Evolutionary conservation across 163 green algal species (phyloP).

Genomic region (Prototheca wickerhamii): DNA sequence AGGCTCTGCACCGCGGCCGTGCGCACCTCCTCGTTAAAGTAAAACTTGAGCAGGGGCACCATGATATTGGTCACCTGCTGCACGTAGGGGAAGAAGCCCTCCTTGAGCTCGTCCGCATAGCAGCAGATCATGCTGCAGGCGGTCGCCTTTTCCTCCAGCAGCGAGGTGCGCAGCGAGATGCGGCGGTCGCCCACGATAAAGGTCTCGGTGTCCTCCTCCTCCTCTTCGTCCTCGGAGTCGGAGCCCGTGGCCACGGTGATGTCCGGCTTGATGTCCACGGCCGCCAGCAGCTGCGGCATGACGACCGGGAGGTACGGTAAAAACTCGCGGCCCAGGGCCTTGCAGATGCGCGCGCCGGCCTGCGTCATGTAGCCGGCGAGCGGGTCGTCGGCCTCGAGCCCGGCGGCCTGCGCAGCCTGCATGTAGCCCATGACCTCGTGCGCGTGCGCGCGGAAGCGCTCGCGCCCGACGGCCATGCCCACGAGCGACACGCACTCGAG

Average conservation of each 20-base stretch:
- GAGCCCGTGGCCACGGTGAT: constrained; percentile 56
- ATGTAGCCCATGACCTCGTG: constrained; percentile 80
- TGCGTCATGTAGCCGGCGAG: constrained; percentile 90
- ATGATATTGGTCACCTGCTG: constrained; percentile 77
- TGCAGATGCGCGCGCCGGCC: constrained; percentile 92
- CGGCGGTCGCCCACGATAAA: constrained; percentile 47
- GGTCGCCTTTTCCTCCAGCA: constrained; percentile 93
- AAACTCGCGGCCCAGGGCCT: constrained; percentile 90
- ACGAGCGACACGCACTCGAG: constrained; percentile 98
- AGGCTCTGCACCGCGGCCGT: constrained; percentile 52
- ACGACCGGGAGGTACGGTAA: constrained; percentile 84
- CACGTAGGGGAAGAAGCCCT: constrained; percentile 85
- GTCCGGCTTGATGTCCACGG: constrained; percentile 70
- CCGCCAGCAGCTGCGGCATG: constrained; percentile 85
- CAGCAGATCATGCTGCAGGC: constrained; percentile 96
- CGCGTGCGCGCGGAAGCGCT: constrained; percentile 81
- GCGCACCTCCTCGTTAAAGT: constrained; percentile 95
- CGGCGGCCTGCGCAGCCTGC: constrained; percentile 40
- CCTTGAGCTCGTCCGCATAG: constrained; percentile 93
- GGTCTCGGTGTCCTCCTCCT: constrained; percentile 30
- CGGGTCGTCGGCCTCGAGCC: constrained; percentile 84
- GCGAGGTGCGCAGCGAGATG: constrained; percentile 62
- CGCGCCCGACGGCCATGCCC: constrained; percentile 92
- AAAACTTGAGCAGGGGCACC: constrained; percentile 90
- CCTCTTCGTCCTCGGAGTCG: constrained; percentile 31